Evolutionary conservation across 495 filamentous ascomycete genomes (phyloP).

Genomic region (Annulohypoxylon bovei): DNA sequence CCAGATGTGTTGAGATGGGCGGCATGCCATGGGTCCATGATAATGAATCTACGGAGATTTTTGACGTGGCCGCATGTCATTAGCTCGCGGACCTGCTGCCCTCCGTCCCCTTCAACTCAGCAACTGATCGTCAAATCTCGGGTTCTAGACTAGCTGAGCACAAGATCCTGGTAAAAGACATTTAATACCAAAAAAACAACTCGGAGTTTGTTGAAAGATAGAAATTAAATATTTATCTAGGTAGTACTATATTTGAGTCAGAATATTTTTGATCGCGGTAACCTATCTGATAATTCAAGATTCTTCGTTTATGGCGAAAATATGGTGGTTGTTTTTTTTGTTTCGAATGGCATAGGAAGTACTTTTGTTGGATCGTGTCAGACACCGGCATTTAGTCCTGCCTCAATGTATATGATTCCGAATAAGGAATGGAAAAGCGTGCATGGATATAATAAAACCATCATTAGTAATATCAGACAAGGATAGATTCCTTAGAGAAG

Average conservation of each 20-base stretch:
- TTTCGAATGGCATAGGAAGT: neutral
- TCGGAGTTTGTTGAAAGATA: neutral
- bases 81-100: slow-evolving; percentile 45
- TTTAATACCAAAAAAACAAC: neutral
- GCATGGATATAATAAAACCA: slow-evolving; percentile 6
- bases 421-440: slow-evolving; percentile 23
- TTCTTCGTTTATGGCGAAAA: neutral
- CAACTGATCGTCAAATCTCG: slow-evolving; percentile 40
- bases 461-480: slow-evolving; percentile 8
- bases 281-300: neutral
- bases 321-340: too few species aligned
- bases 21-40: slow-evolving; percentile 44
- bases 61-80: slow-evolving; percentile 52
- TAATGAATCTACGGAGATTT: slow-evolving; percentile 47
- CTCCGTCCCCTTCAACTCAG: slow-evolving; percentile 41
- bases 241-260: neutral
- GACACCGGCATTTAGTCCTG: slow-evolving; percentile 2
- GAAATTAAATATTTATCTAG: neutral
- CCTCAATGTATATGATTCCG: neutral
- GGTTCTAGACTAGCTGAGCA: slow-evolving; percentile 37
- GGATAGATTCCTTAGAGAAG: slow-evolving; percentile 2
- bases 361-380: neutral
- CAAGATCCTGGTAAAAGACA: slow-evolving; percentile 4
- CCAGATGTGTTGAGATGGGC: slow-evolving; percentile 38
- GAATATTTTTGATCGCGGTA: neutral